Evolutionary conservation across 2,329 filamentous ascomycete genomes (phyloP).

Genomic region (Chalaropsis thielavioides): DNA sequence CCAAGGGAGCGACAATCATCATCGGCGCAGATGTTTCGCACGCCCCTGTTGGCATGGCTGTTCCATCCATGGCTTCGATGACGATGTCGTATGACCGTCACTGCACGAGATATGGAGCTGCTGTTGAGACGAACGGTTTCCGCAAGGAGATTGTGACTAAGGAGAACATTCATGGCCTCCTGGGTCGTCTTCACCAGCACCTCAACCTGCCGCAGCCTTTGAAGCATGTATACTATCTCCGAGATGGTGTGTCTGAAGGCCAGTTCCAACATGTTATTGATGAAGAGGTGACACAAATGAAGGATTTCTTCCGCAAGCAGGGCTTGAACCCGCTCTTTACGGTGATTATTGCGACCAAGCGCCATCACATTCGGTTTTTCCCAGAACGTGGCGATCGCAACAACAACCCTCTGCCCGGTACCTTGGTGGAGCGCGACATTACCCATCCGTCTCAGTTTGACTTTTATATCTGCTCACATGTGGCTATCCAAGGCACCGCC

Average conservation of each 20-base stretch:
- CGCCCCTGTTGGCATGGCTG: conserved; percentile 48
- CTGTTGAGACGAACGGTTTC: conserved; percentile 69
- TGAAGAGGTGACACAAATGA: conserved; percentile 62
- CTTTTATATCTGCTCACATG: conserved; percentile 52
- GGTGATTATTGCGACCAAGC: conserved; percentile 79
- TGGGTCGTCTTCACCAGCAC: conserved; percentile 50
- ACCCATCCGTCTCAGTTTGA: conserved; percentile 85
- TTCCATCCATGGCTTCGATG: conserved; percentile 73
- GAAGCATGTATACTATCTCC: conserved; percentile 61
- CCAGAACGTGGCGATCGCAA: conserved; percentile 58
- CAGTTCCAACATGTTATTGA: conserved; percentile 70
- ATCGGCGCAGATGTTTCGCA: conserved; percentile 90
- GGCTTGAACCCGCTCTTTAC: conserved; percentile 51
- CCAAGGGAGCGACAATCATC: conserved; percentile 47
- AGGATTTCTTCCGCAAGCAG: conserved; percentile 36
- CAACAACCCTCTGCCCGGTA: conserved; percentile 71
- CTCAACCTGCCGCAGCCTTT: neutral
- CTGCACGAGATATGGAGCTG: conserved; percentile 61
- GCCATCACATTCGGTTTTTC: conserved; percentile 89
- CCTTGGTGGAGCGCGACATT: conserved; percentile 74
- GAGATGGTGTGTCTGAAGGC: conserved; percentile 80
- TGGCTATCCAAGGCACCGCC: conserved; percentile 84
- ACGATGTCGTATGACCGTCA: conserved; percentile 63
- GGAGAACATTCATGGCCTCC: conserved; percentile 49
- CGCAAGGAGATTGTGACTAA: conserved; percentile 65